Base-by-base conservation (phyloP, 495 filamentous ascomycete genomes). In the Podospora conica region DNA sequence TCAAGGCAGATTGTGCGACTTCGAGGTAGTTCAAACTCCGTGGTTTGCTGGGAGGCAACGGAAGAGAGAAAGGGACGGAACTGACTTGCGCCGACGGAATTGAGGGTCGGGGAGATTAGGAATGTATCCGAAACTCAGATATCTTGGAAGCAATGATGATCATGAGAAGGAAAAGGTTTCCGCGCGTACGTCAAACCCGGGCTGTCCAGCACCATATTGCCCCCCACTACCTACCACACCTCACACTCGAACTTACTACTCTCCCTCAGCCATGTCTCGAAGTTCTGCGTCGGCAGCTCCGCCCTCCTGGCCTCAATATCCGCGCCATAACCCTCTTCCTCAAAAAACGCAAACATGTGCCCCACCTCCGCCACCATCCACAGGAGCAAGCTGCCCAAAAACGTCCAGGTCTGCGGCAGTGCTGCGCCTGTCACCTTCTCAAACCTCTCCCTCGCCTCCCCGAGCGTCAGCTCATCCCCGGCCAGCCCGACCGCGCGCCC, bases 331-430 rank as follows among this genome's bases (percentile, higher is more conserved):
- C 88, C 88, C 57, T 83, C 78, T 55, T 83, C 80, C 69, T 83
- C 76, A 63, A 91, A 90, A 80, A 82, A 92, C 33, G 71, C 70
- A 65, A 90, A 86, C 88, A 91, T 91, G 2, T 65, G 65, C 0
- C 81, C 81, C 20, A 90, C 24, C 9, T 91, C 85, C 61, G 73
- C 79, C 5, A 88, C 70, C 56, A 73, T 65, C 73, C 75, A 80
- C 77, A 85, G 69, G 53, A 81, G 60, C 0, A 74, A 61, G 58
- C 61, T 76, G 1, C 76, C 78, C 0, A 82, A 62, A 9, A 84
- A 59, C 0, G 70, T 67, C 69, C 77, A 88, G 0, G 83, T 83
- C 55, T 79, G 75, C 18, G 86, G 85, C 27, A 88, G 61, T 54
- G 77, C 65, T 57, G 74, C 68, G 3, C 85, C 86, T 0, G 78